Evolutionary conservation across 2,329 filamentous ascomycete species (phyloP).

Genomic region (Nigrograna mackinnonii): DNA sequence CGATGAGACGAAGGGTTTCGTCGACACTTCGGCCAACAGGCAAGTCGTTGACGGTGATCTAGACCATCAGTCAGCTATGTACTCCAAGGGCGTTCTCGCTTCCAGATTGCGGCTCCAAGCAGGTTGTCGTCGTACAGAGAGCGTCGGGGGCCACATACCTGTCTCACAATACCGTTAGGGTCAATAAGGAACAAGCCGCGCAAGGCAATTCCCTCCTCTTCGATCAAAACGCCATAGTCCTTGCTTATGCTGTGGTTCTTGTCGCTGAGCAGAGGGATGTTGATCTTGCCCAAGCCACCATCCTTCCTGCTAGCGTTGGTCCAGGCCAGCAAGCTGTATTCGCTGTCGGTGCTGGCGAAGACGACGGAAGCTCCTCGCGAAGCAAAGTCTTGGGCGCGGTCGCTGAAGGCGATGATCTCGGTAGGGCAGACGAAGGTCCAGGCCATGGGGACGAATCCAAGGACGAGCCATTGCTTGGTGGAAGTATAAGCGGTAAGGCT

Average conservation of each 20-base stretch:
- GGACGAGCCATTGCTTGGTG: constrained; percentile 61
- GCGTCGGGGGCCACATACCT: constrained; percentile 28
- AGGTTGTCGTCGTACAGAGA: not conserved
- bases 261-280: constrained; percentile 66
- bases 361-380: constrained; percentile 63
- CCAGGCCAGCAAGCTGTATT: constrained; percentile 64
- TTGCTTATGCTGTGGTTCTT: constrained; percentile 63
- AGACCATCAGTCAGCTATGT: constrained; percentile 11
- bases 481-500: constrained; percentile 43
- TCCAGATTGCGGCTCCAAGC: constrained; percentile 1
- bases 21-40: constrained; percentile 67
- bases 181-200: constrained; percentile 70
- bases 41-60: constrained; percentile 69
- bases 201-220: constrained; percentile 66
- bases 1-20: constrained; percentile 62
- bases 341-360: constrained; percentile 65
- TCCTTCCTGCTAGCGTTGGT: constrained; percentile 60
- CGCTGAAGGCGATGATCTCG: constrained; percentile 68
- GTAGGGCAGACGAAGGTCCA: constrained; percentile 71
- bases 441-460: constrained; percentile 69
- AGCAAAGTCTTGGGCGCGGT: constrained; percentile 63
- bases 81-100: constrained; percentile 2
- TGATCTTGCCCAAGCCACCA: constrained; percentile 63
- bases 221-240: constrained; percentile 66
- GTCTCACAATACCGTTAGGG: constrained; percentile 62